Evolutionary conservation across 768 basidiomycete genomes (phyloP), one percentile per base, ranked within the genome.

Genomic region (Leccinum boreale): DNA sequence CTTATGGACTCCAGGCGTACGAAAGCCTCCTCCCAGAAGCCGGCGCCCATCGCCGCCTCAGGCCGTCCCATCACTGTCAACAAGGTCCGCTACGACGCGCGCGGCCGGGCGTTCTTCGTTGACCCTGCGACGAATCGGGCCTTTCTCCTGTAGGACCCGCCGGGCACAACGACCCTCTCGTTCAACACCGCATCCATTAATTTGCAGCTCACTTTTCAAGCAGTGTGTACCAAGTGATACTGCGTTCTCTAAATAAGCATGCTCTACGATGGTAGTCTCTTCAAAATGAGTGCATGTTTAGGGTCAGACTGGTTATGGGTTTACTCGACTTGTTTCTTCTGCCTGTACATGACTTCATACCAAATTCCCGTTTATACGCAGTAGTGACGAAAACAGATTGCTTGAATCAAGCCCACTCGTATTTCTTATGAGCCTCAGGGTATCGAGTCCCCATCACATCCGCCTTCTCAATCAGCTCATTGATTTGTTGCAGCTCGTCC

Each of bases 371-470:
- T 48, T 48, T 24, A 48, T 29, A 19, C 28, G 9, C 9, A 12
- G 28, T 24, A 48, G 8, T 23, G 9, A 24, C 14, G 15, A 47
- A 17, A 8, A 8, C 5, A 1, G n/a, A 17, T 26, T 14, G 46
- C 3, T 48, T 24, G 28, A 12, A 10, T 49, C 28, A 49, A 10
- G 65, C 73, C 75, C 76, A 78, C 21, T 78, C 66, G 12, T 61
- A 56, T 47, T 58, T 55, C 0, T 57, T 33, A 15, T 66, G 64
- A 2, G 53, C 29, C 1, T 56, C 58, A n/a, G 63, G 63, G 67
- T 80, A 81, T 47, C 81, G 71, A 11, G 57, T 65, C 10, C 82
- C 82, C 58, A 71, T 73, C 28, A 80, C 70, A 2, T 71, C 67
- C 24, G 69, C 63, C 7, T 60, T 68, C 21, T 73, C 67, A 1